Base-by-base conservation (phyloP, 306 rosid genomes). In the Quercus rubra region DNA sequence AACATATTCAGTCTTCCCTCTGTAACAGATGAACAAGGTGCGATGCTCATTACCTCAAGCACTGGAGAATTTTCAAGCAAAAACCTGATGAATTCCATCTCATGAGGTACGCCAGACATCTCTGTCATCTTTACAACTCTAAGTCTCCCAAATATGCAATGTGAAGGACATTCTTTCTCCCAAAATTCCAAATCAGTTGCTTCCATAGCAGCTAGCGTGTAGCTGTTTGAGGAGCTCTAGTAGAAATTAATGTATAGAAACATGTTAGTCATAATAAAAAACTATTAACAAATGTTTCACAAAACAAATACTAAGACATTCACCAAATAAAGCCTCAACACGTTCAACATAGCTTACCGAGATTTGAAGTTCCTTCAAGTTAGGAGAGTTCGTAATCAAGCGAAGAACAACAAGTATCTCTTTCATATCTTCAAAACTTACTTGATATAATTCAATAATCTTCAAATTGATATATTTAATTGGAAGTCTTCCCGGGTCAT, bases 401-500 rank as follows among this genome's bases (percentile, higher is more conserved):
- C 80, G 89, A 85, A 96, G 93, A 86, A 93, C 89, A 14, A 96
- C 98, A 35, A 87, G 85, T 77, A 93, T 88, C 91, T 96, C 99
- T 56, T 88, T 91, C 88, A 80, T 88, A 86, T 96, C 99, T 83
- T 93, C 99, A 76, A 96, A 96, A 86, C 92, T 87, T 77, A 96
- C 99, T 90, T 91, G 94, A 86, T 84, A 73, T 85, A 96, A 83
- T 85, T 90, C 97, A 52, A 96, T 75, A 66, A 78, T 85, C 90
- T 85, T 88, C 85, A 96, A 81, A 73, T 82, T 79, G 82, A 75
- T 80, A 84, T 90, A 93, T 20, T 85, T 85, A 76, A 89, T 67
- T 20, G 91, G 79, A 76, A 55, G 86, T 56, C 59, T 59, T 79
- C 84, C 85, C 3, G 79, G 81, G 64, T 87, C 86, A 82, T 82